Evolutionary conservation across 2,329 filamentous ascomycete species (phyloP).

Genomic region (Triangularia verruculosa): DNA sequence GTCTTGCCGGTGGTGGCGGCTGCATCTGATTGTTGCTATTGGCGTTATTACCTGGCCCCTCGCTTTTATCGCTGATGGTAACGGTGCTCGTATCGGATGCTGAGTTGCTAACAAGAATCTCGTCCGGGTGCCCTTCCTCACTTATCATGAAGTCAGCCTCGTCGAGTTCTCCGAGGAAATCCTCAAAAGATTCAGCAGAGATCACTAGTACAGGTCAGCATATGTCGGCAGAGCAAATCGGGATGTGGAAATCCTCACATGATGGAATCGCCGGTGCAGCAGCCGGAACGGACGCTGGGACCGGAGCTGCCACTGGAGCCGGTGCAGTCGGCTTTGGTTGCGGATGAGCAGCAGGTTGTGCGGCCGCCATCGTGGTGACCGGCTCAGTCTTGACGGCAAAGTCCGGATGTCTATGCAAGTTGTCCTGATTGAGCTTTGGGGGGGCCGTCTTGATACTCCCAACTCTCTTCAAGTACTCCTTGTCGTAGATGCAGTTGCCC

Average conservation of each 20-base stretch:
- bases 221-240: not conserved
- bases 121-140: constrained; percentile 71
- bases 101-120: constrained; percentile 58
- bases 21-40: constrained; percentile 35
- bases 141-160: constrained; percentile 71
- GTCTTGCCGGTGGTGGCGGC: constrained; percentile 36
- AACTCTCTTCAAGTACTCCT: constrained; percentile 87
- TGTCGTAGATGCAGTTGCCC: constrained; percentile 98
- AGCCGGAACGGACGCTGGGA: not conserved
- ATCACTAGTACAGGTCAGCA: constrained; percentile 18
- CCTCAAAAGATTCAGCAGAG: constrained; percentile 47
- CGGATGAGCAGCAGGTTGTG: constrained; percentile 13
- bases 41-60: constrained; percentile 26
- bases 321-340: constrained; percentile 11
- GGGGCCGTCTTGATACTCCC: constrained; percentile 81
- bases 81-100: constrained; percentile 28
- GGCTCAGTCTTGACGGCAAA: constrained; percentile 52
- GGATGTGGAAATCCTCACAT: not conserved
- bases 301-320: not conserved
- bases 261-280: not conserved
- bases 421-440: constrained; percentile 73
- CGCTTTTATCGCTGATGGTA: constrained; percentile 31
- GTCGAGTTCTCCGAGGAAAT: constrained; percentile 63
- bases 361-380: not conserved
- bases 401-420: constrained; percentile 77